Evolutionary conservation across 768 basidiomycete species (phyloP).

Genomic region (Boletus insuetus): DNA sequence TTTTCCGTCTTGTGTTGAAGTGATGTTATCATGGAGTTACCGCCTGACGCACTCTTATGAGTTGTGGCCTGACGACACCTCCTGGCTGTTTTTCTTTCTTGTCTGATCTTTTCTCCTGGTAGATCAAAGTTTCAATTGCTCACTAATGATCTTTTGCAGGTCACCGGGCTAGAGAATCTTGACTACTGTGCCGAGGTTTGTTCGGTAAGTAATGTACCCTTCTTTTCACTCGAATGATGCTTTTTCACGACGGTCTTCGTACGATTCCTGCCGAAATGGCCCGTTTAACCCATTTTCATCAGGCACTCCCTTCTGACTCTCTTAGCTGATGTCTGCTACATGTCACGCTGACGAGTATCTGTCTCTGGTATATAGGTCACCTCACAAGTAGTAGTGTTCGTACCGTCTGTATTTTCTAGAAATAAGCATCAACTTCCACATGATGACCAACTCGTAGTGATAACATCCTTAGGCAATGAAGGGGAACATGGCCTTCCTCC

Average conservation of each 20-base stretch:
- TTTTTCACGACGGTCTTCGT: constrained; percentile 63
- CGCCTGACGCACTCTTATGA: constrained; percentile 8
- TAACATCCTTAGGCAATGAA: constrained; percentile 35
- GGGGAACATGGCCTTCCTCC: constrained; percentile 78
- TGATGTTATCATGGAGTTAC: constrained; percentile 19
- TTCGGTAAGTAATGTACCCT: background rate
- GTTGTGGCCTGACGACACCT: constrained; percentile 10
- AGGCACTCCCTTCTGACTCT: constrained; percentile 73
- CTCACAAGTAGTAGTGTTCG: background rate
- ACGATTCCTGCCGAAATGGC: constrained; percentile 74
- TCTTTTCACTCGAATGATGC: background rate
- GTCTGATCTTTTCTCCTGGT: constrained; percentile 1
- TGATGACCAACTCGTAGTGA: background rate
- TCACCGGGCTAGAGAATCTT: background rate
- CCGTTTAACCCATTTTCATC: constrained; percentile 73
- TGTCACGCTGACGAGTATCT: background rate
- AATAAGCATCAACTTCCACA: background rate
- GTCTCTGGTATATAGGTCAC: background rate
- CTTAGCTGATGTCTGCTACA: background rate
- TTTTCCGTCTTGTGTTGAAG: background rate
- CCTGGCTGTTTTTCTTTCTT: constrained; percentile 14
- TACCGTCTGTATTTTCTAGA: background rate
- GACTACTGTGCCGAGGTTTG: too few species aligned
- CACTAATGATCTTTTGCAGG: background rate
- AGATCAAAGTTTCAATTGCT: background rate